phyloP scores from a whole-genome alignment of 306 rosid genomes.

The Dalbergia oliveri region DNA sequence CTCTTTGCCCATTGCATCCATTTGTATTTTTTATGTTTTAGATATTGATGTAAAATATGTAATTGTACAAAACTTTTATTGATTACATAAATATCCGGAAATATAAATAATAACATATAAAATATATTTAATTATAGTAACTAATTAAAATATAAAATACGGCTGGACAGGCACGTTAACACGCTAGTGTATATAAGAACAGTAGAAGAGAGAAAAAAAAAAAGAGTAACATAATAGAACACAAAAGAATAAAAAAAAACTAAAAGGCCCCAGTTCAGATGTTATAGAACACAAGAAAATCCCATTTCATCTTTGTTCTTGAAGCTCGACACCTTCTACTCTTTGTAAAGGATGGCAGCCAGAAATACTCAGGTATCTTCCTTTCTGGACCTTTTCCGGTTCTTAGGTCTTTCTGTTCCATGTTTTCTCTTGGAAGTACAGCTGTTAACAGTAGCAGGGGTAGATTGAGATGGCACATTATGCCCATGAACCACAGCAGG shows the following conservation, averaged over 20 bases:
- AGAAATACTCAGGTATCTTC: constrained; percentile 44
- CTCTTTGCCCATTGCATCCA: too few relatives aligned
- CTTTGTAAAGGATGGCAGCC: constrained; percentile 53
- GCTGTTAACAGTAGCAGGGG: constrained; percentile 54
- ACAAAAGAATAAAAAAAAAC: constrained; percentile 12
- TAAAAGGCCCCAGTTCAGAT: constrained; percentile 9
- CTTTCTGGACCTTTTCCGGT: constrained; percentile 60
- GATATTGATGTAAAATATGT: too few relatives aligned
- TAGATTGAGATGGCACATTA: constrained; percentile 70
- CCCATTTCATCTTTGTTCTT: constrained; percentile 70
- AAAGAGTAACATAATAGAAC: neutral
- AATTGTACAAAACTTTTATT: too few relatives aligned
- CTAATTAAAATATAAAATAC: too few relatives aligned
- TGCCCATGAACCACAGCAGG: constrained; percentile 97
- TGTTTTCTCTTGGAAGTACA: constrained; percentile 50
- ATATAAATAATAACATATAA: too few relatives aligned
- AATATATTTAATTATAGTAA: too few relatives aligned
- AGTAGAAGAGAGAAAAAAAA: neutral
- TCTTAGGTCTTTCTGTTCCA: constrained; percentile 60
- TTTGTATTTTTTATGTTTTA: too few relatives aligned
- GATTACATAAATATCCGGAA: too few relatives aligned
- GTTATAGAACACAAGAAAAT: constrained; percentile 21
- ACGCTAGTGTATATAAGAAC: neutral
- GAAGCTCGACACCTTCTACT: constrained; percentile 82
- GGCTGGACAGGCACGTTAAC: too few relatives aligned